Conservation (phyloP, 2,329 filamentous ascomycete genomes). For the Aspergillus candidus region DNA sequence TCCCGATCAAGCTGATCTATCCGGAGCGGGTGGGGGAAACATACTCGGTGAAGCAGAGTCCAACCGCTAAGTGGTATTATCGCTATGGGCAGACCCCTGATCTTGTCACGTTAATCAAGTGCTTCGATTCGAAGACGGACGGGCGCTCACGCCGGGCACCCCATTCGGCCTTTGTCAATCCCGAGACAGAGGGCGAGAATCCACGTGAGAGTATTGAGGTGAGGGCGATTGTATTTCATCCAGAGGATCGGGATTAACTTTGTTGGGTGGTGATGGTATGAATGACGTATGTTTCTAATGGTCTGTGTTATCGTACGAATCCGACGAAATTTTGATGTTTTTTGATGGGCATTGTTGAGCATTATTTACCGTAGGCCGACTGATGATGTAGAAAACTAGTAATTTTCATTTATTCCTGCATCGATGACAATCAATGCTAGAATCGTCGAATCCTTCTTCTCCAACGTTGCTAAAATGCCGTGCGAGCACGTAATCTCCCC, state of each 20-base stretch:
- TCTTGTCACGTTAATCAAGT: slow-evolving; percentile 56
- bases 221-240: slow-evolving; percentile 49
- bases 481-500: slow-evolving; percentile 30
- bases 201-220: slow-evolving; percentile 53
- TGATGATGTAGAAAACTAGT: background rate
- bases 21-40: slow-evolving; percentile 48
- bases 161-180: slow-evolving; percentile 52
- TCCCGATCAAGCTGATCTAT: slow-evolving; percentile 47
- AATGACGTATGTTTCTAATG: too few relatives aligned
- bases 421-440: too few relatives aligned
- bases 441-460: too few relatives aligned
- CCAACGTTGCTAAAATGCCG: slow-evolving; percentile 15
- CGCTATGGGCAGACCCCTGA: slow-evolving; percentile 46
- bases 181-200: slow-evolving; percentile 36
- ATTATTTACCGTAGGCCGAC: too few relatives aligned
- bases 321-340: too few relatives aligned
- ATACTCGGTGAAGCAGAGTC: slow-evolving; percentile 40
- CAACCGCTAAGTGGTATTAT: slow-evolving; percentile 49
- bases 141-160: slow-evolving; percentile 49
- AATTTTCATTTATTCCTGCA: background rate
- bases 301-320: too few relatives aligned
- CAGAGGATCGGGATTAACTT: slow-evolving; percentile 28
- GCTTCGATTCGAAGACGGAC: slow-evolving; percentile 54
- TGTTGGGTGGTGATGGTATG: background rate
- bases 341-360: too few relatives aligned